Percentiles rank a stretch among this genome's conserved stretches.
These are phyloP conservation scores for Claviceps pusilla DNA, from an alignment of 2,329 filamentous ascomycete genomes.

Conservation along the genomic window DNA sequence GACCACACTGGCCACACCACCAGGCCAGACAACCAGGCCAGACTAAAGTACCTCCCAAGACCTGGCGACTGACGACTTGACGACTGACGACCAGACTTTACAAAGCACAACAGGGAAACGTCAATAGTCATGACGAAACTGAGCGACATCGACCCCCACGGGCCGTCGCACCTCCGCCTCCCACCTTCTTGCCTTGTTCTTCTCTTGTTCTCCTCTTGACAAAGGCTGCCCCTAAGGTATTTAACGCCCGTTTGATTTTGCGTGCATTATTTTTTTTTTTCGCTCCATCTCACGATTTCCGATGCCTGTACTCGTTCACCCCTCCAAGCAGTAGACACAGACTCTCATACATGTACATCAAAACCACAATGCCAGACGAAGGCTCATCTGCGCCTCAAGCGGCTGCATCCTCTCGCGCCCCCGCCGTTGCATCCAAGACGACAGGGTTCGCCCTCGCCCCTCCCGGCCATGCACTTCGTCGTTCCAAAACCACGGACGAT, in stretches of 20 bases:
- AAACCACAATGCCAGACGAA: slow-evolving; percentile 9
- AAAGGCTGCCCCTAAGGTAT: not conserved
- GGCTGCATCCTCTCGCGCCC: not conserved
- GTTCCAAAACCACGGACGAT: slow-evolving; percentile 26
- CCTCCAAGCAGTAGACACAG: not conserved
- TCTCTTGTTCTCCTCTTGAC: not conserved
- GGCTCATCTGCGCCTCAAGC: slow-evolving; percentile 4
- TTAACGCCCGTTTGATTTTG: not conserved
- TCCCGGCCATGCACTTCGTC: slow-evolving; percentile 25
- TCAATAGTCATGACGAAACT: not conserved
- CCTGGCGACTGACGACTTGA: too few relatives aligned
- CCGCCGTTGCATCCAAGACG: slow-evolving; percentile 1
- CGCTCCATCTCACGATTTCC: not conserved
- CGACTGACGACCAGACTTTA: too few relatives aligned
- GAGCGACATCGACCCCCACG: not conserved
- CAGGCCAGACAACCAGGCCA: too few relatives aligned
- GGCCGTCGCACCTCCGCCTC: not conserved
- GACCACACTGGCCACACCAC: too few relatives aligned
- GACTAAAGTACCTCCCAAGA: too few relatives aligned
- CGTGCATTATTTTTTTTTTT: not conserved
- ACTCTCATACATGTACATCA: too few relatives aligned
- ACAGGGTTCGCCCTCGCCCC: slow-evolving; percentile 3
- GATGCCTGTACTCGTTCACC: not conserved
- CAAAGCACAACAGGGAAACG: not conserved
- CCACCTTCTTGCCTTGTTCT: not conserved